These are phyloP conservation scores for Afroboletus lepidellus DNA, from an alignment of 1,284 basidiomycete genomes.

Conservation along the genomic window DNA sequence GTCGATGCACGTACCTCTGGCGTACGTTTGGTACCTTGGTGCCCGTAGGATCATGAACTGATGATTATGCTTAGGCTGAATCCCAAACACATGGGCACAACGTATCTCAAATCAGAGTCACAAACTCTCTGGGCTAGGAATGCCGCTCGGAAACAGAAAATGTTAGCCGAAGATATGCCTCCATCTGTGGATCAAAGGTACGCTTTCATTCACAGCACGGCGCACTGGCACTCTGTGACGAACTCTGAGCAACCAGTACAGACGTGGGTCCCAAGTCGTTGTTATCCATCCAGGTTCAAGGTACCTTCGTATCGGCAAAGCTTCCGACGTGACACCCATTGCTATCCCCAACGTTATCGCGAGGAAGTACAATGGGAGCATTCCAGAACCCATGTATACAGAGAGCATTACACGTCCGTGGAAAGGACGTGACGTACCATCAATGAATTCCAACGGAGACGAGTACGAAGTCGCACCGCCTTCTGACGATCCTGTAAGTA, in stretches of 20 bases:
- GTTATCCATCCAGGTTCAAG: conserved; percentile 95
- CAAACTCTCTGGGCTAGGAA: conserved; percentile 75
- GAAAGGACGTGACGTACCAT: conserved; percentile 30
- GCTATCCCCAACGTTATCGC: conserved; percentile 80
- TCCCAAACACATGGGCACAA: conserved; percentile 72
- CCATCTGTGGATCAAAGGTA: conserved; percentile 45
- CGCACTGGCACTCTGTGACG: conserved; percentile 13
- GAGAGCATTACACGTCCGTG: conserved; percentile 54
- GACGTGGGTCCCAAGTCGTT: conserved; percentile 74
- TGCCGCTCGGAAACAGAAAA: conserved; percentile 48
- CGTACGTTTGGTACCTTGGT: conserved; percentile 44
- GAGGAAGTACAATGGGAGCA: conserved; percentile 48
- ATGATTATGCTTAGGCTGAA: conserved; percentile 51
- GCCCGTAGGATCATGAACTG: conserved; percentile 7
- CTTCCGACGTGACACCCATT: conserved; percentile 82
- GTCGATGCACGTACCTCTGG: conserved; percentile 73
- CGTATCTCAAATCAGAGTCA: conserved; percentile 68
- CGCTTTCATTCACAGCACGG: conserved; percentile 3
- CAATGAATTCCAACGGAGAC: conserved; percentile 36
- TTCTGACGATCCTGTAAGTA: conserved; percentile 62
- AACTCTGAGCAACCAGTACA: conserved; percentile 35
- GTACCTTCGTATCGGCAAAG: conserved; percentile 83
- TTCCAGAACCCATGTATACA: conserved; percentile 44
- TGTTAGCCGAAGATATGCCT: conserved; percentile 39
- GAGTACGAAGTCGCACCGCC: conserved; percentile 45